A percentile compares a stretch with the other conserved stretches of the same genome.
Evolutionary conservation across 2,329 filamentous ascomycete genomes (phyloP).

Genomic region (Blumeriella jaapii): DNA sequence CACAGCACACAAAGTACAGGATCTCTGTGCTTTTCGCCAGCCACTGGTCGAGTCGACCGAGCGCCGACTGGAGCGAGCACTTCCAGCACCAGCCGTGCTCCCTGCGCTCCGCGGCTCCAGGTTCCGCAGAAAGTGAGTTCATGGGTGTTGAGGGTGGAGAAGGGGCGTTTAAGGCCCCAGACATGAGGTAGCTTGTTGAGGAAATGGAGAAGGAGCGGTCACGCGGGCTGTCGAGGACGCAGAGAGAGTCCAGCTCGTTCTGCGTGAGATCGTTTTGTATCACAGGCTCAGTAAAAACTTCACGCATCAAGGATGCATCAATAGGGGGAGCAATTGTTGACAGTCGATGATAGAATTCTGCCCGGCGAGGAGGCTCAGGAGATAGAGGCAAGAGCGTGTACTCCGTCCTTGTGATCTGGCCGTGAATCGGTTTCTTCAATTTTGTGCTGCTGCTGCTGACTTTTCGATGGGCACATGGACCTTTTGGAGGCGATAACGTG

Average conservation of each 20-base stretch:
- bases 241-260: not conserved
- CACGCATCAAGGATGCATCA: too few species aligned
- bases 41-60: slow-evolving; percentile 17
- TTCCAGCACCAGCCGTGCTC: slow-evolving; percentile 19
- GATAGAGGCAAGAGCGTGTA: not conserved
- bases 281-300: too few species aligned
- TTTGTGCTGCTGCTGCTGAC: not conserved
- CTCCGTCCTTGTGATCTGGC: not conserved
- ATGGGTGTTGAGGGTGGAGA: not conserved
- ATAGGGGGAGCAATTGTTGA: not conserved
- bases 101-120: not conserved
- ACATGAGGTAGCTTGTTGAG: slow-evolving; percentile 15
- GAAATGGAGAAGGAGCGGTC: slow-evolving; percentile 7
- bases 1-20: slow-evolving; percentile 22
- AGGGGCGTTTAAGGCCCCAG: slow-evolving; percentile 4
- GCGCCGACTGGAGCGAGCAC: slow-evolving; percentile 15
- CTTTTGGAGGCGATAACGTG: not conserved
- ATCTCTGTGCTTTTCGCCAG: slow-evolving; percentile 12
- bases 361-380: not conserved
- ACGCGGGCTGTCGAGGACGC: not conserved
- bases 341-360: too few species aligned
- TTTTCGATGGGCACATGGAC: not conserved
- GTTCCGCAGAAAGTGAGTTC: not conserved
- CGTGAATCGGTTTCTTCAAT: too few species aligned
- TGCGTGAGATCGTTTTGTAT: not conserved